Evolutionary conservation across 2,329 filamentous ascomycete genomes (phyloP), one percentile per base, ranked within the genome.

Genomic region (Teratosphaeria epicoccoides): DNA sequence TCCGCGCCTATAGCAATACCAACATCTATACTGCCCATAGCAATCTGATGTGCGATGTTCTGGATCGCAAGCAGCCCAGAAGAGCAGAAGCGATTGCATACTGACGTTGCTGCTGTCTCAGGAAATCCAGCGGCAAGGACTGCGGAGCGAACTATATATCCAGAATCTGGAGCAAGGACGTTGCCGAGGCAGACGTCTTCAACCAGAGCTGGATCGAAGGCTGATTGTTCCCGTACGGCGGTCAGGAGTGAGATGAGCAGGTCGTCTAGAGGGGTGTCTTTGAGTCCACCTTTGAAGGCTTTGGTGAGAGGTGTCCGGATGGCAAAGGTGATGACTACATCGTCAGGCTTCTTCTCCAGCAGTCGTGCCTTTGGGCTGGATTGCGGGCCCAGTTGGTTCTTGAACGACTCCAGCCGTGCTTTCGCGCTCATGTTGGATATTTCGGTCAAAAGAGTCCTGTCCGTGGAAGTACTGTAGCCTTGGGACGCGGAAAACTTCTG

Each of bases 271-370:
- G 79, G 79, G 4, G 89, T 93, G 70, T 97, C 91, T 76, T 95
- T 96, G 77, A 97, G 86, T 43, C 88, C 88, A 59, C 91, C 90
- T 78, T 95, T 96, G 69, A 78, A 79, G 49, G 80, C 88, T 75
- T 95, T 96, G 66, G 85, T 78, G 56, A 97, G 78, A 0, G 91
- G 88, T 23, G 91, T 96, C 51, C 91, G 87, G 63, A 90, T 76
- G 24, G 91, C 90, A 52, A 93, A 81, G 7, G 93, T 97, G 66
- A 97, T 95, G 67, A 97, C 91, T 51, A 97, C 79, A 75, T 97
- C 91, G 68, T 97, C 91, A 60, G 89, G 81, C 70, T 94, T 93
- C 5, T n/a, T n/a, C 14, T 20, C 2, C 1, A 40, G 33, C 4
- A 40, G 5, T 2, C n/a, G 33, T 40, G 33, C 33, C 20, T 40